Evolutionary conservation across 148 eudicot genomes (phyloP).

Genomic region (Camellia granthamiana): DNA sequence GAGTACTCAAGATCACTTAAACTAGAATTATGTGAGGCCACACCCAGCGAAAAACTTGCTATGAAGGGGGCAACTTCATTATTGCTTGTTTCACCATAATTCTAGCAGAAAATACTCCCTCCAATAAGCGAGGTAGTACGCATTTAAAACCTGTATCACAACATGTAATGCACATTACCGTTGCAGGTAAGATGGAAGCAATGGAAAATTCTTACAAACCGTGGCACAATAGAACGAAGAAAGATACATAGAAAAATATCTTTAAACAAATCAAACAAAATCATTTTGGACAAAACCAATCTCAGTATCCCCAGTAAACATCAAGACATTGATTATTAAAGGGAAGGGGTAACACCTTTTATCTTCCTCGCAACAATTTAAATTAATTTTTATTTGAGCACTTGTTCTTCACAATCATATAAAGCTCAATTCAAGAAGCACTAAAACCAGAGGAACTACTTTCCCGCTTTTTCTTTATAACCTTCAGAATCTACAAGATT

Average conservation of each 20-base stretch:
- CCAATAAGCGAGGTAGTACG: constrained; percentile 67
- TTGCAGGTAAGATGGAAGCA: not conserved
- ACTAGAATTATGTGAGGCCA: not conserved
- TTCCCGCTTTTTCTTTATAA: not conserved
- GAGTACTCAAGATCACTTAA: not conserved
- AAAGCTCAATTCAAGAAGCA: constrained; percentile 6
- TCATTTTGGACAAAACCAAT: not conserved
- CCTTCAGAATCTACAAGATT: not conserved
- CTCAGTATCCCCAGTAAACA: not conserved
- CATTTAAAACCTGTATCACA: constrained; percentile 61
- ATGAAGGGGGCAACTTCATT: constrained; percentile 65
- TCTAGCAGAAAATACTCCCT: constrained; percentile 84
- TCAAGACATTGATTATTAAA: not conserved
- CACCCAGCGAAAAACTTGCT: constrained; percentile 65
- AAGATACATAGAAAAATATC: not conserved
- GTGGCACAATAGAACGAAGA: not conserved
- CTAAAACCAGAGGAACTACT: not conserved
- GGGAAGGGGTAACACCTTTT: not conserved
- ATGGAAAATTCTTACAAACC: not conserved
- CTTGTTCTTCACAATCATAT: not conserved
- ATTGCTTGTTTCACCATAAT: constrained; percentile 86
- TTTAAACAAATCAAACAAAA: not conserved
- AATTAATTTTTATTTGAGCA: not conserved
- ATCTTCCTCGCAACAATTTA: not conserved
- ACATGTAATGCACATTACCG: constrained; percentile 65